phyloP scores from a whole-genome alignment of 306 rosid genomes.

The Acacia crassicarpa region DNA sequence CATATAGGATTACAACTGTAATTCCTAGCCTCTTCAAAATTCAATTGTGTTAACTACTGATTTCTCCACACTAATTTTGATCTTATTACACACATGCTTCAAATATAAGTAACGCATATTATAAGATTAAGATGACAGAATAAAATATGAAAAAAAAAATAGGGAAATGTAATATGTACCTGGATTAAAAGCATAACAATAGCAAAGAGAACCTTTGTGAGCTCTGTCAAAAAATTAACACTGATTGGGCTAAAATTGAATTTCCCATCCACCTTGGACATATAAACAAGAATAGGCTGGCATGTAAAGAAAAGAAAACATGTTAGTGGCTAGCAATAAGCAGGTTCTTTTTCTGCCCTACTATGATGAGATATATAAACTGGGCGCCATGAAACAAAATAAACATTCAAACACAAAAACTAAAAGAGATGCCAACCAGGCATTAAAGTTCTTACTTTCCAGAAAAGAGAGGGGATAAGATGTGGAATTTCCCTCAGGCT shows the following conservation, averaged over 20 bases:
- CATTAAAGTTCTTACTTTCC: not conserved
- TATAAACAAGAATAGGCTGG: constrained; percentile 97
- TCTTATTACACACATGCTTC: constrained; percentile 18
- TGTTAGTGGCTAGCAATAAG: constrained; percentile 24
- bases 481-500: not conserved
- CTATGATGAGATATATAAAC: not conserved
- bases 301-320: constrained; percentile 29
- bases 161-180: constrained; percentile 48
- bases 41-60: not conserved
- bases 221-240: constrained; percentile 95
- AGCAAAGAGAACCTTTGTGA: constrained; percentile 88
- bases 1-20: too few relatives aligned
- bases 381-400: not conserved
- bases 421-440: not conserved
- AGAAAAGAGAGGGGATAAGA: not conserved
- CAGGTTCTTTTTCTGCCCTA: not conserved
- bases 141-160: constrained; percentile 21
- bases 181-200: constrained; percentile 83
- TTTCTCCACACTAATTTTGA: constrained; percentile 3
- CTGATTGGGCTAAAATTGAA: constrained; percentile 97
- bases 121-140: constrained; percentile 2
- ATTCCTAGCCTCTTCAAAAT: too few relatives aligned
- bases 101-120: not conserved
- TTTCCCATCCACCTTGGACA: constrained; percentile 99
- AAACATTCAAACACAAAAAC: not conserved